phyloP scores from a whole-genome alignment of 768 basidiomycete species.

The Cyathus striatus region DNA sequence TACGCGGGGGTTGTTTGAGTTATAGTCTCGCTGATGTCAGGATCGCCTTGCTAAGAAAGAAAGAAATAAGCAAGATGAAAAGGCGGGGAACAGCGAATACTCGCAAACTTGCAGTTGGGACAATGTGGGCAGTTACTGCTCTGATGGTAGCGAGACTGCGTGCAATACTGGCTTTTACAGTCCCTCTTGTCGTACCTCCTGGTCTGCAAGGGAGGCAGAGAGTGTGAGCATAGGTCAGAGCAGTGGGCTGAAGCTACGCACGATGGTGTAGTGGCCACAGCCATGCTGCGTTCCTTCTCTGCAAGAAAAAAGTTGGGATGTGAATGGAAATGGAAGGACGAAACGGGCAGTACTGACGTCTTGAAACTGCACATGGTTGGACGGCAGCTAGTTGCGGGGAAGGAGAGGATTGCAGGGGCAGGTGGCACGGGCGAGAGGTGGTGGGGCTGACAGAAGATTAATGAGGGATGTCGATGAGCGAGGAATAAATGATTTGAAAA shows the following conservation, averaged over 20 bases:
- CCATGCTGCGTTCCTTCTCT: slow-evolving; percentile 75
- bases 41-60: slow-evolving; percentile 56
- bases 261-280: slow-evolving; percentile 77
- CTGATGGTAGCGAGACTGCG: slow-evolving; percentile 26
- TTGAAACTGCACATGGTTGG: slow-evolving; percentile 51
- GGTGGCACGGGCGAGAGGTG: slow-evolving; percentile 4
- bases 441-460: not conserved
- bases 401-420: too few species aligned
- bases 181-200: slow-evolving; percentile 47
- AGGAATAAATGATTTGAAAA: not conserved
- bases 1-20: slow-evolving; percentile 45
- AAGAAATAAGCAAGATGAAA: slow-evolving; percentile 5
- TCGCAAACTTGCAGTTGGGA: slow-evolving; percentile 38
- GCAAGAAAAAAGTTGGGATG: slow-evolving; percentile 16
- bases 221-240: slow-evolving; percentile 8
- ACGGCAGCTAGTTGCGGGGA: slow-evolving; percentile 1
- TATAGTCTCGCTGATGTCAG: slow-evolving; percentile 62
- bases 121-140: slow-evolving; percentile 16
- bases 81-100: slow-evolving; percentile 11
- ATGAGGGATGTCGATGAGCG: not conserved
- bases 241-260: slow-evolving; percentile 24
- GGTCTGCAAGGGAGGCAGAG: slow-evolving; percentile 38
- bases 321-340: slow-evolving; percentile 5
- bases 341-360: slow-evolving; percentile 34
- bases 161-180: slow-evolving; percentile 43